Conservation (phyloP, 208 protist genomes). For the Leptomonas seymouri region DNA sequence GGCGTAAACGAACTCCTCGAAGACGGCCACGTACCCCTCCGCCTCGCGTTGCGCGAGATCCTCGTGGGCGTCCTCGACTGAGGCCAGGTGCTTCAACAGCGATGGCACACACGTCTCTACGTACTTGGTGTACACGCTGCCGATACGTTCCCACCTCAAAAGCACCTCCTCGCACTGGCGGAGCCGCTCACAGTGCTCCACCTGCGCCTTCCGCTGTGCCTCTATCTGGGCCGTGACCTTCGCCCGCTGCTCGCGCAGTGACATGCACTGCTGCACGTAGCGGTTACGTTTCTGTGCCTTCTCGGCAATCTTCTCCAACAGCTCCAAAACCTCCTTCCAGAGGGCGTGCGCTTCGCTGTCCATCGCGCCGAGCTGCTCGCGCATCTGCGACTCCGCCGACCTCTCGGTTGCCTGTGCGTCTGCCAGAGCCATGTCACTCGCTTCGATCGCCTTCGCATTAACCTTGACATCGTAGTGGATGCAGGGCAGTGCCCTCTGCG, state of each 20-base stretch:
- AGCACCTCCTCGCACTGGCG: slow-evolving; percentile 59
- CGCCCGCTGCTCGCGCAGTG: slow-evolving; percentile 56
- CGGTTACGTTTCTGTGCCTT: slow-evolving; percentile 48
- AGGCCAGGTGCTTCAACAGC: slow-evolving; percentile 84
- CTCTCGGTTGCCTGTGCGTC: slow-evolving; percentile 41
- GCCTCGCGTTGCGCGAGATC: slow-evolving; percentile 71
- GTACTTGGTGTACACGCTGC: slow-evolving; percentile 74
- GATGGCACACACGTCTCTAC: slow-evolving; percentile 92
- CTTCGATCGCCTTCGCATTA: slow-evolving; percentile 32
- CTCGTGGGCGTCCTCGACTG: slow-evolving; percentile 80
- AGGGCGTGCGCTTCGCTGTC: slow-evolving; percentile 50
- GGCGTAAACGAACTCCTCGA: slow-evolving; percentile 78
- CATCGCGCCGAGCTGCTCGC: slow-evolving; percentile 32
- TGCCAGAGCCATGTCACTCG: slow-evolving; percentile 33
- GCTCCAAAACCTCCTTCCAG: slow-evolving; percentile 48
- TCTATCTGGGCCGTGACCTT: slow-evolving; percentile 38
- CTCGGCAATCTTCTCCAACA: slow-evolving; percentile 43
- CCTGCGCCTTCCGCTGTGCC: slow-evolving; percentile 57
- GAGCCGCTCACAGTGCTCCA: slow-evolving; percentile 46
- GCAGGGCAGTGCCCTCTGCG: slow-evolving; percentile 42
- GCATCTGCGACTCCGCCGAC: slow-evolving; percentile 36
- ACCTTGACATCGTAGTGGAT: slow-evolving; percentile 56
- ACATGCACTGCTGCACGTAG: slow-evolving; percentile 61
- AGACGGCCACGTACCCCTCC: slow-evolving; percentile 74
- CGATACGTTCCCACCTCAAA: slow-evolving; percentile 42